Evolutionary conservation across 2,329 filamentous ascomycete species (phyloP).

Genomic region (Neopestalotiopsis clavispora): DNA sequence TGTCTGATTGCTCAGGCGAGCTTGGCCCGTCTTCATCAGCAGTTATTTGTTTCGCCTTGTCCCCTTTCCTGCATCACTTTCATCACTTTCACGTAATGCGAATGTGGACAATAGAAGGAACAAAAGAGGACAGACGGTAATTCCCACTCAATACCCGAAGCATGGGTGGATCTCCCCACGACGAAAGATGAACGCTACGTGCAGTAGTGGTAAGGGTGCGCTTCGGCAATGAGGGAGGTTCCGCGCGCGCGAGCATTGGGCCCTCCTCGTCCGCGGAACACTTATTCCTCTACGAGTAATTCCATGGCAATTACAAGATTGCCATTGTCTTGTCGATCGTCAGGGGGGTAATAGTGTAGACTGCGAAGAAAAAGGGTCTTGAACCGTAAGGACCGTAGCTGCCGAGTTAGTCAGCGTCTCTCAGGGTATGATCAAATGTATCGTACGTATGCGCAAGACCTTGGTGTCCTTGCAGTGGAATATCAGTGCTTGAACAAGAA

Average conservation of each 20-base stretch:
- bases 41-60: not conserved
- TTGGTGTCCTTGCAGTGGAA: too few relatives aligned
- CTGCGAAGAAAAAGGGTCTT: too few relatives aligned
- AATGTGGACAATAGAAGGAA: not conserved
- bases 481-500: too few relatives aligned
- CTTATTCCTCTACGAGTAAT: not conserved
- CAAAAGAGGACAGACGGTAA: not conserved
- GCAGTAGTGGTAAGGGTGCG: not conserved
- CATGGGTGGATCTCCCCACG: too few relatives aligned
- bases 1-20: not conserved
- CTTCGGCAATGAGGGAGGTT: not conserved
- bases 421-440: too few relatives aligned
- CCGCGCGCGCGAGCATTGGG: not conserved
- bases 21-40: not conserved
- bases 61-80: not conserved
- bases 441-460: too few relatives aligned
- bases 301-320: not conserved
- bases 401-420: too few relatives aligned
- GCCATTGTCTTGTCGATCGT: not conserved
- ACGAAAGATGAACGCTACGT: too few relatives aligned
- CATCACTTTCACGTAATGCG: constrained; percentile 2
- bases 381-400: too few relatives aligned
- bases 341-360: not conserved
- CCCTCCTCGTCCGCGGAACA: not conserved
- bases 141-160: not conserved